Conservation (phyloP, 257 asterid genomes). For the Capsicum baccatum region DNA sequence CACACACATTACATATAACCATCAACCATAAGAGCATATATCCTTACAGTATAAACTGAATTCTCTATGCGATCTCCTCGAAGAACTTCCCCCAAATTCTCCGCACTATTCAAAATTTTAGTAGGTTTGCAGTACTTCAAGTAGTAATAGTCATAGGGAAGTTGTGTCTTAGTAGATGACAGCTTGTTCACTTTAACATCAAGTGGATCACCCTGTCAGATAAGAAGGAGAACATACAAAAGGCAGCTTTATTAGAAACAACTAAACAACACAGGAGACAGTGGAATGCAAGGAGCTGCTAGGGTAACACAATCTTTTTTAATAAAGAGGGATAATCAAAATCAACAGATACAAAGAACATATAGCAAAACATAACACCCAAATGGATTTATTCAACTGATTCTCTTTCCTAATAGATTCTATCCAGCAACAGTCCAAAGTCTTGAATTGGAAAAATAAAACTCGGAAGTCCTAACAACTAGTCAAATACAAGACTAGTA, state of each 20-base stretch:
- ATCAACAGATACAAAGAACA: not conserved
- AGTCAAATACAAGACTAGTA: not conserved
- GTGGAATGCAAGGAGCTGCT: not conserved
- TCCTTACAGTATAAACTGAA: slow-evolving; percentile 67
- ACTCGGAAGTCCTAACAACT: not conserved
- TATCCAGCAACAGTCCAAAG: slow-evolving; percentile 9
- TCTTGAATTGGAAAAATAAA: not conserved
- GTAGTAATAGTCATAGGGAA: slow-evolving; percentile 83
- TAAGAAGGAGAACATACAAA: slow-evolving; percentile 14
- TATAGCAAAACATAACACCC: not conserved
- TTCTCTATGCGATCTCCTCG: slow-evolving; percentile 93
- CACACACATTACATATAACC: slow-evolving; percentile 18
- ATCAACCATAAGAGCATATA: not conserved
- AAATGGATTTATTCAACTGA: not conserved
- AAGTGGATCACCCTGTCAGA: slow-evolving; percentile 72
- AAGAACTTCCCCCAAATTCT: slow-evolving; percentile 87
- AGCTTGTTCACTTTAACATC: slow-evolving; percentile 85
- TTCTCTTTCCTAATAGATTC: slow-evolving; percentile 1
- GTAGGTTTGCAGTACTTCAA: slow-evolving; percentile 80
- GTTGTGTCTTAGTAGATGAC: slow-evolving; percentile 90
- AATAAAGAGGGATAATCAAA: not conserved
- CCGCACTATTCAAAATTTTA: slow-evolving; percentile 65
- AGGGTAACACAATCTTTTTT: not conserved
- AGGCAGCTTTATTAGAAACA: not conserved
- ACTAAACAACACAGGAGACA: not conserved